Evolutionary conservation across 164 flowering plant genomes (phyloP), one percentile per base, ranked within the genome.

Genomic region (Tetracentron sinense): DNA sequence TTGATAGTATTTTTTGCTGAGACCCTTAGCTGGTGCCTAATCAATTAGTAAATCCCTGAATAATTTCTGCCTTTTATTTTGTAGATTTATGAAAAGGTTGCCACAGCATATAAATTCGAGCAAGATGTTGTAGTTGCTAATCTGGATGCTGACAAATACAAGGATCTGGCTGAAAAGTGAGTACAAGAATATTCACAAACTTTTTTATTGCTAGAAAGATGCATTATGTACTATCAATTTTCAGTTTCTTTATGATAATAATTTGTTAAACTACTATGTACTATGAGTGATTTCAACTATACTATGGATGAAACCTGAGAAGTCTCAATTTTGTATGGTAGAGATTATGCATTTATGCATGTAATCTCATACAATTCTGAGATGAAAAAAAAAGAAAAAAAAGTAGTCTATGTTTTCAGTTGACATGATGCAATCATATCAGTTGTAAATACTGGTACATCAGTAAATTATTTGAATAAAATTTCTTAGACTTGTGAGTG

Each of bases 241-340:
- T 38, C 11, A 38, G 8, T 38, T 38, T 33, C 4, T 33, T 38
- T 38, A 12, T 38, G 44, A 16, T 4, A 38, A 38, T 16, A 8
- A 38, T 38, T 38, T 16, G 2, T 38, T 38, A 38, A 38, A 38
- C 8, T 38, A 38, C 5, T 1, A 38, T 38, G n/a, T n/a, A n/a
- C n/a, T n/a, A n/a, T 16, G 14, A 3, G 14, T 38, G 44, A 4
- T 38, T 4, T 38, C n/a, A 38, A 38, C 14, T 8, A 16, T 16
- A 38, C 15, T 8, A 1, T 38, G 8, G 44, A 38, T 38, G 7
- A 38, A 3, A 38, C 44, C 44, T 3, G 1, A 3, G 44, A 8
- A 38, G 14, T 16, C 8, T 75, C 17, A 49, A 72, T 63, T 4
- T 30, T 33, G n/a, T n/a, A n/a, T n/a, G n/a, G n/a, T n/a, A n/a